Percentiles rank a stretch among this genome's conserved stretches.
phyloP scores from a whole-genome alignment of 202 grass and related monocot genomes.

The Digitaria exilis region DNA sequence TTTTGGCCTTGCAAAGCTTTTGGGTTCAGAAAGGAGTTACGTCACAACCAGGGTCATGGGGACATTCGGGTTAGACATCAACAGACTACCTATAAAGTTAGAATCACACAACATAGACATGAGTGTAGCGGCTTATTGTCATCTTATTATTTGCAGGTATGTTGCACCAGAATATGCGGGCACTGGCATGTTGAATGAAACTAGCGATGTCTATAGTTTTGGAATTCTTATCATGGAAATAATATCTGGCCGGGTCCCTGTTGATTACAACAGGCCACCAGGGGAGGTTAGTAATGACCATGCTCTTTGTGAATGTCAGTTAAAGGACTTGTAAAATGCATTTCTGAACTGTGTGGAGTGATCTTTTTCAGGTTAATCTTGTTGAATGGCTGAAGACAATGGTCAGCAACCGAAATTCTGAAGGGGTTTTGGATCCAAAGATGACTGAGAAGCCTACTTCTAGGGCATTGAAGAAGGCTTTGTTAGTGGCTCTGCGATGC shows the following conservation, averaged over 20 bases:
- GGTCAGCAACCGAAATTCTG: constrained; percentile 87
- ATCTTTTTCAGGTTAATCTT: constrained; percentile 82
- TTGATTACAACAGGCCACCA: constrained; percentile 88
- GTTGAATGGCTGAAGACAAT: constrained; percentile 96
- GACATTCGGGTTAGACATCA: constrained; percentile 77
- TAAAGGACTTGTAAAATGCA: constrained; percentile 21
- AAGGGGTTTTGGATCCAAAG: constrained; percentile 92
- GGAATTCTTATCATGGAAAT: constrained; percentile 98
- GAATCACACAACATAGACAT: background rate
- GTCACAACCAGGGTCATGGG: constrained; percentile 94
- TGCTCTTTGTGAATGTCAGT: constrained; percentile 11
- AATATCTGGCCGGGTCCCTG: constrained; percentile 83
- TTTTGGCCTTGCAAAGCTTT: constrained; percentile 91
- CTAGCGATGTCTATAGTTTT: constrained; percentile 91
- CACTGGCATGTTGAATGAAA: constrained; percentile 96
- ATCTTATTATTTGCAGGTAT: constrained; percentile 57
- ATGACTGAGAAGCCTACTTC: constrained; percentile 85
- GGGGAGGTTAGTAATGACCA: constrained; percentile 69
- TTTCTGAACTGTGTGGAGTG: constrained; percentile 31
- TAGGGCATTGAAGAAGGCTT: constrained; percentile 79
- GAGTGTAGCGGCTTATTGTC: constrained; percentile 17
- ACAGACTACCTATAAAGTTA: constrained; percentile 20
- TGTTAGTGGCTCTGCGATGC: constrained; percentile 82
- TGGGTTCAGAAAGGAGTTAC: constrained; percentile 91
- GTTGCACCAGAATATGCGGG: constrained; percentile 93